These are phyloP conservation scores for Ilyonectria destructans DNA, from an alignment of 2,329 filamentous ascomycete species.

Conservation along the genomic window DNA sequence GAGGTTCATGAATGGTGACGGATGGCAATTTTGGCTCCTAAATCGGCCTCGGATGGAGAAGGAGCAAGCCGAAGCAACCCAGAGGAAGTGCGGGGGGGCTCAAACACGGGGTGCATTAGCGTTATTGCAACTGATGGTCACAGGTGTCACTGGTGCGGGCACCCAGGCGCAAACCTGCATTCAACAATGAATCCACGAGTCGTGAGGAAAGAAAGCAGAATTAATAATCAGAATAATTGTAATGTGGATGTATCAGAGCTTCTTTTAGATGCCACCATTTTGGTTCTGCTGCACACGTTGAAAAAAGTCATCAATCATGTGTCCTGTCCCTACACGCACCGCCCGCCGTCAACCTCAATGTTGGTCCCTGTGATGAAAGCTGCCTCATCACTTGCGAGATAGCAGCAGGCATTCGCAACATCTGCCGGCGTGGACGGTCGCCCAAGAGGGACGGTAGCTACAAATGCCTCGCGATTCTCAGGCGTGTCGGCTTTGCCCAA, in stretches of 20 bases:
- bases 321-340: conserved; percentile 42
- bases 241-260: not conserved
- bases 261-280: not conserved
- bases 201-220: not conserved
- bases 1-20: not conserved
- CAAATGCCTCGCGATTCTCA: conserved; percentile 71
- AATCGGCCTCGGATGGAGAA: conserved; percentile 10
- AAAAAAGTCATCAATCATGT: not conserved
- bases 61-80: not conserved
- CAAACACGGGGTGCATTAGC: conserved; percentile 25
- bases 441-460: conserved; percentile 70
- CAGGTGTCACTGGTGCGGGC: not conserved
- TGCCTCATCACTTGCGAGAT: conserved; percentile 80
- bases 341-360: conserved; percentile 65
- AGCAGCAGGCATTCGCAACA: conserved; percentile 80
- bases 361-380: conserved; percentile 82
- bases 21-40: conserved; percentile 8
- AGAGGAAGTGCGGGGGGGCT: conserved; percentile 19
- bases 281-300: not conserved
- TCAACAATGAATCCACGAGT: not conserved
- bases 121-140: not conserved
- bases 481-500: conserved; percentile 75
- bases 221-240: not conserved
- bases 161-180: not conserved
- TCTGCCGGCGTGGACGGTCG: conserved; percentile 73